A percentile compares a stretch with the other conserved stretches of the same genome.
Evolutionary conservation across 2,329 filamentous ascomycete genomes (phyloP).

Genomic region (Dactylellina cionopaga): DNA sequence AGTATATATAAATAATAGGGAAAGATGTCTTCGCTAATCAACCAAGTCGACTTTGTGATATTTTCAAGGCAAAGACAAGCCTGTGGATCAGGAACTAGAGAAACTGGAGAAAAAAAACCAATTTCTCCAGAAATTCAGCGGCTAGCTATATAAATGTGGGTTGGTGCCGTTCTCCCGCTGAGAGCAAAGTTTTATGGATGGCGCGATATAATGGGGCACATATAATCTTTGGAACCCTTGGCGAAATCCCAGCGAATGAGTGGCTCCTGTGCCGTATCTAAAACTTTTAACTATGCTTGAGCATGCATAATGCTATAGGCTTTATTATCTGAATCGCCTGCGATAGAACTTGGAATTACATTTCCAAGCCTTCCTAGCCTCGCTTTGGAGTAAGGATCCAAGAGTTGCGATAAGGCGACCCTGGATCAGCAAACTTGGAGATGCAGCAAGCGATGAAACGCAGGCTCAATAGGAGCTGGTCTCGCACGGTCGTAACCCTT

Average conservation of each 20-base stretch:
- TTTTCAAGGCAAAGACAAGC: background rate
- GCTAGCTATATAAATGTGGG: conserved; percentile 52
- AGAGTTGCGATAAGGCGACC: conserved; percentile 19
- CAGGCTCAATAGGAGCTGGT: conserved; percentile 41
- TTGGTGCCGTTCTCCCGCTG: conserved; percentile 25
- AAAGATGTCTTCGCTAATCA: background rate
- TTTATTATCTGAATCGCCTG: conserved; percentile 32
- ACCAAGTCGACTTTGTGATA: conserved; percentile 5
- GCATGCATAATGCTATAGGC: conserved; percentile 40
- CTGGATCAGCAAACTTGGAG: conserved; percentile 10
- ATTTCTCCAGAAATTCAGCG: conserved; percentile 20
- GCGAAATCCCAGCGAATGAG: conserved; percentile 26
- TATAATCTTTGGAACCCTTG: conserved; percentile 42
- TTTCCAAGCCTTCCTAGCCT: conserved; percentile 1
- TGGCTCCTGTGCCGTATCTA: conserved; percentile 44
- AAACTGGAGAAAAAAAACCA: conserved; percentile 27
- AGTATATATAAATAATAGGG: background rate
- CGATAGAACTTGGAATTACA: conserved; percentile 22
- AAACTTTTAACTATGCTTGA: conserved; percentile 32
- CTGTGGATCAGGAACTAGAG: conserved; percentile 8
- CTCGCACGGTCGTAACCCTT: background rate
- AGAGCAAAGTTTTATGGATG: conserved; percentile 35
- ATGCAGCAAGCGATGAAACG: conserved; percentile 45
- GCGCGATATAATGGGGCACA: conserved; percentile 42
- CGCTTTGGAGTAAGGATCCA: conserved; percentile 5